A percentile compares a stretch with the other conserved stretches of the same genome.
These are phyloP conservation scores for Pilaira anomala DNA, from an alignment of 192 early-diverging fungal genomes.

Conservation along the genomic window DNA sequence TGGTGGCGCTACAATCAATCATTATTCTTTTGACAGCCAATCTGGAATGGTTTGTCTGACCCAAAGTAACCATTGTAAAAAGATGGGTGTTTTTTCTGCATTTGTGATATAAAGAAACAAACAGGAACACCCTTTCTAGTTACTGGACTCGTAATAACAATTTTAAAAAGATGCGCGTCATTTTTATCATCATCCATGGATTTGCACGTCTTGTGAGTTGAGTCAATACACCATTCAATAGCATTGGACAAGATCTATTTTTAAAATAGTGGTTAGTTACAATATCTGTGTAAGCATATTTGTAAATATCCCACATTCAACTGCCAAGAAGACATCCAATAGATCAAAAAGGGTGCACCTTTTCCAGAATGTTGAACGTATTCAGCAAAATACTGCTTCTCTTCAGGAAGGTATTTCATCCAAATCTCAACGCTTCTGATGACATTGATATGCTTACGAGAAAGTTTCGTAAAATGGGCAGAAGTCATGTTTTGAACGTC, in stretches of 20 bases:
- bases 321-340: not conserved
- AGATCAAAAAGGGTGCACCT: not conserved
- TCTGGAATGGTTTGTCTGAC: not conserved
- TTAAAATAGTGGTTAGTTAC: too few relatives aligned
- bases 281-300: too few relatives aligned
- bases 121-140: constrained; percentile 4
- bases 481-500: not conserved
- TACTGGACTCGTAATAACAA: not conserved
- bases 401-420: not conserved
- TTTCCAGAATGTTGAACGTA: not conserved
- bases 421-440: not conserved
- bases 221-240: not conserved
- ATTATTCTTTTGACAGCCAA: not conserved
- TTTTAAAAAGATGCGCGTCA: not conserved
- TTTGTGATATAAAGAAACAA: constrained; percentile 2
- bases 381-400: not conserved
- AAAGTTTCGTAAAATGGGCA: not conserved
- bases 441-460: not conserved
- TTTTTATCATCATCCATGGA: not conserved
- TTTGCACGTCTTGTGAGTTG: not conserved
- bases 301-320: not conserved
- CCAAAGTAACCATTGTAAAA: not conserved
- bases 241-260: not conserved
- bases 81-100: not conserved
- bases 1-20: not conserved